Conservation (phyloP, 495 filamentous ascomycete species). For the Amorphotheca resinae region DNA sequence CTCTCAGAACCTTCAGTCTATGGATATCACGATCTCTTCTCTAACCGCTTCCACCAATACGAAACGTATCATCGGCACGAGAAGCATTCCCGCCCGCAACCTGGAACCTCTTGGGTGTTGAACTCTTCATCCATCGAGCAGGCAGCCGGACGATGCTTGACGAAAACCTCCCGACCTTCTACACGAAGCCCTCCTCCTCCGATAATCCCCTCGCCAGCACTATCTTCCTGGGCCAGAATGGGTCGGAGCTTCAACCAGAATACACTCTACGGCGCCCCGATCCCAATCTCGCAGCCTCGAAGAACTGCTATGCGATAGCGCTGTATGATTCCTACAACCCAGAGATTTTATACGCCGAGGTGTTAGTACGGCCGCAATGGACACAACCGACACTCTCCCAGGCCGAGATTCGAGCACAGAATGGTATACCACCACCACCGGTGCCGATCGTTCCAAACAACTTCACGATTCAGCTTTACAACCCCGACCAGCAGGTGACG, state of each 20-base stretch:
- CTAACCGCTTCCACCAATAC: too few species aligned
- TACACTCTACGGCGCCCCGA: conserved; percentile 70
- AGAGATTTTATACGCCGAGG: conserved; percentile 75
- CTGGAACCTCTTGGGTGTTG: too few species aligned
- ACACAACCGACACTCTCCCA: conserved; percentile 65
- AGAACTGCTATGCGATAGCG: conserved; percentile 76
- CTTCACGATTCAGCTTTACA: conserved; percentile 82
- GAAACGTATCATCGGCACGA: too few species aligned
- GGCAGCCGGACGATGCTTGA: conserved; percentile 80
- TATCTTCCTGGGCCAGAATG: conserved; percentile 66
- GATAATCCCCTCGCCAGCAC: conserved; percentile 38
- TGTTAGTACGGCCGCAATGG: conserved; percentile 75
- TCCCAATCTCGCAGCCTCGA: conserved; percentile 50
- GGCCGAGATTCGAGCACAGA: conserved; percentile 57
- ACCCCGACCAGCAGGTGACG: conserved; percentile 73
- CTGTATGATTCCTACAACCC: conserved; percentile 73
- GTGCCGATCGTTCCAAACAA: conserved; percentile 66
- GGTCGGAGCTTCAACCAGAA: conserved; percentile 62
- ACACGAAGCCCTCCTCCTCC: conserved; percentile 24
- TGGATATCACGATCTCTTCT: conserved; percentile 8
- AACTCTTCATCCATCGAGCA: too few species aligned
- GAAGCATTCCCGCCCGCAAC: too few species aligned
- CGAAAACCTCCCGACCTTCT: conserved; percentile 72
- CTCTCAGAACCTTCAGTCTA: too few species aligned
- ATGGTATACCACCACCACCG: conserved; percentile 49